Percentiles rank a stretch among this genome's conserved stretches.
phyloP scores from a whole-genome alignment of 1,284 basidiomycete genomes.

The Kwoniella shivajii region DNA sequence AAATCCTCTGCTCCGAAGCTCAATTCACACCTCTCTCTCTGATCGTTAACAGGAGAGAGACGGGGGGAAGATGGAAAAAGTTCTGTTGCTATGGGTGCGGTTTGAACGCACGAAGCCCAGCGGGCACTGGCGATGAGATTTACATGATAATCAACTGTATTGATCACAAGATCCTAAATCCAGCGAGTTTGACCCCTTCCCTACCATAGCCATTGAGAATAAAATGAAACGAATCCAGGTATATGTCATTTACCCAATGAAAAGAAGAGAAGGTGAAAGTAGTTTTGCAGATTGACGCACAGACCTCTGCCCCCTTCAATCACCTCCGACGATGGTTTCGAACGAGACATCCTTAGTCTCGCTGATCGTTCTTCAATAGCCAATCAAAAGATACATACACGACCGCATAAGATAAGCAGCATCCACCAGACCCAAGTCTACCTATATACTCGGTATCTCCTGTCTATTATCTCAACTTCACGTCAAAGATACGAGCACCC shows the following conservation, averaged over 20 bases:
- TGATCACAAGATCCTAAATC: conserved; percentile 5
- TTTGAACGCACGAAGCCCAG: conserved; percentile 16
- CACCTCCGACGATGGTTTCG: no score
- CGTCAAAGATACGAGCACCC: not conserved
- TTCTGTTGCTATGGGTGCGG: conserved; percentile 7
- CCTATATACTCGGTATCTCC: not conserved
- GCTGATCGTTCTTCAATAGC: no score
- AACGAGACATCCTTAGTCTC: no score
- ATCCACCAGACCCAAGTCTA: not conserved
- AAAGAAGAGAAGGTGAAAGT: no score
- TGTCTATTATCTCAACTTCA: not conserved
- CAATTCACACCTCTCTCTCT: no score
- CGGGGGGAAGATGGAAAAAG: not conserved
- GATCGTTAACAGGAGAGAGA: no score
- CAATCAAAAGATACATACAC: conserved; percentile 22
- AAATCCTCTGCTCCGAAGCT: no score
- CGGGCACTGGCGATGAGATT: conserved; percentile 3
- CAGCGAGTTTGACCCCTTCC: conserved; percentile 14
- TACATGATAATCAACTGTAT: not conserved
- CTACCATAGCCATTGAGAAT: not conserved
- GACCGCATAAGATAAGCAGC: not conserved
- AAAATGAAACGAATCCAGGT: not conserved
- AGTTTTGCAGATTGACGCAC: no score
- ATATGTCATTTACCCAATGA: no score
- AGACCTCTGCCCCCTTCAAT: no score